Conservation (phyloP, 805 yeast genomes). For the Debaryomyces castellii region DNA sequence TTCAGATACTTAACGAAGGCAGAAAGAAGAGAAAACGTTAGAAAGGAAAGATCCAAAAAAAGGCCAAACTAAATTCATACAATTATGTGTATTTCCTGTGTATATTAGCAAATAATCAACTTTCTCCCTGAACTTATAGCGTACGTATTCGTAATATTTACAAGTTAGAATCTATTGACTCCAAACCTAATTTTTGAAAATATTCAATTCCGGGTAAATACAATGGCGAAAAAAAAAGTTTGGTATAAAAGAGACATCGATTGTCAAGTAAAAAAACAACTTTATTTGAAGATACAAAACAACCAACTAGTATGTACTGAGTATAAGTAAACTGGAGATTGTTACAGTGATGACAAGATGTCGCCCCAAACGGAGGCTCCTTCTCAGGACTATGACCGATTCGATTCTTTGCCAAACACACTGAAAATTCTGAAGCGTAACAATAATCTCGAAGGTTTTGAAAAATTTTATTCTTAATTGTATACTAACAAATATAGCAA, state of each 20-base stretch:
- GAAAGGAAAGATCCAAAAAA: conserved; percentile 32
- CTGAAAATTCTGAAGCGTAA: conserved; percentile 60
- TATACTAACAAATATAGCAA: background rate
- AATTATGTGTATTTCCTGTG: background rate
- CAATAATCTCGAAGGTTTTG: background rate
- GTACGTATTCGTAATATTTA: too few species aligned
- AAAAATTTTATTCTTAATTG: background rate
- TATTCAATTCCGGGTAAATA: conserved; percentile 2
- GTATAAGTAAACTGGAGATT: background rate
- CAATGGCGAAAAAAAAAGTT: background rate
- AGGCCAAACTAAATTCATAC: conserved; percentile 2
- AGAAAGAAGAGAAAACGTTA: conserved; percentile 59
- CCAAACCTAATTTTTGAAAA: background rate
- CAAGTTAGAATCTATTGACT: too few species aligned
- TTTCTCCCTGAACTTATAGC: background rate
- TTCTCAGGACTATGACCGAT: conserved; percentile 64
- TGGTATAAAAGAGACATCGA: background rate
- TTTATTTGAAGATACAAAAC: background rate
- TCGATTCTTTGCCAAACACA: conserved; percentile 66
- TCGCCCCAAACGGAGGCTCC: conserved; percentile 77
- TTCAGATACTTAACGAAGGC: conserved; percentile 82
- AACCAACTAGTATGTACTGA: background rate
- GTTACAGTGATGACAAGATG: conserved; percentile 59
- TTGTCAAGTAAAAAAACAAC: background rate
- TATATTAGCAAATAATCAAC: background rate